Evolutionary conservation across 495 filamentous ascomycete species (phyloP).

Genomic region (Penicillium canariense): DNA sequence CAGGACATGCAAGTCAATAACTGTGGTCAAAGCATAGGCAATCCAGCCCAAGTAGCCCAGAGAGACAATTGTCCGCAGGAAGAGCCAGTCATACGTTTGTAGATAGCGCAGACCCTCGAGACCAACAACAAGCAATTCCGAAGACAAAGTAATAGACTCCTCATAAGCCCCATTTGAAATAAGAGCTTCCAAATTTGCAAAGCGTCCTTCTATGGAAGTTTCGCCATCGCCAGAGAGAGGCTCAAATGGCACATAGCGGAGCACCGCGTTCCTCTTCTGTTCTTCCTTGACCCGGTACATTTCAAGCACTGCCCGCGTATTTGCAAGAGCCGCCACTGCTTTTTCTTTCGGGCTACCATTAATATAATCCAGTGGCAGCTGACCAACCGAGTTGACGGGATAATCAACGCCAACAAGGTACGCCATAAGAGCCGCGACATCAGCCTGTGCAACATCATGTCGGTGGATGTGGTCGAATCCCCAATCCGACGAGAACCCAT

Average conservation of each 20-base stretch:
- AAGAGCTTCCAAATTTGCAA: slow-evolving; percentile 61
- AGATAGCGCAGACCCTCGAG: slow-evolving; percentile 88
- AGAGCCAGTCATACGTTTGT: slow-evolving; percentile 98
- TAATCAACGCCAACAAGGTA: slow-evolving; percentile 89
- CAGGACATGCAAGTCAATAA: slow-evolving; percentile 86
- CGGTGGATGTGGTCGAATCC: slow-evolving; percentile 73
- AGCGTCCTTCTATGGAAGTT: slow-evolving; percentile 63
- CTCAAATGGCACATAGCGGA: slow-evolving; percentile 73
- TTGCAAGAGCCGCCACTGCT: slow-evolving; percentile 81
- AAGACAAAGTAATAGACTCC: slow-evolving; percentile 71
- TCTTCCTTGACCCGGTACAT: slow-evolving; percentile 97
- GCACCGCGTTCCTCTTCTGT: slow-evolving; percentile 68
- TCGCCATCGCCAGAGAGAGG: slow-evolving; percentile 55
- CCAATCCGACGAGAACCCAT: slow-evolving; percentile 93
- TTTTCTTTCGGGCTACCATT: slow-evolving; percentile 69
- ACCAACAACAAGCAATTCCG: slow-evolving; percentile 69
- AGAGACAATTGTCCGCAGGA: slow-evolving; percentile 87
- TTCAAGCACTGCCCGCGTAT: slow-evolving; percentile 85
- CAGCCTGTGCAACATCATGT: slow-evolving; percentile 91
- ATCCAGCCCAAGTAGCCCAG: slow-evolving; percentile 97
- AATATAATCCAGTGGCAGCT: slow-evolving; percentile 82
- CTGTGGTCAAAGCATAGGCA: slow-evolving; percentile 86
- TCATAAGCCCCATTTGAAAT: slow-evolving; percentile 67
- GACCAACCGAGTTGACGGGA: slow-evolving; percentile 94
- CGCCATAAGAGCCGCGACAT: slow-evolving; percentile 95